phyloP scores from a whole-genome alignment of 768 basidiomycete species.

The Agaricus sinodeliciosus region DNA sequence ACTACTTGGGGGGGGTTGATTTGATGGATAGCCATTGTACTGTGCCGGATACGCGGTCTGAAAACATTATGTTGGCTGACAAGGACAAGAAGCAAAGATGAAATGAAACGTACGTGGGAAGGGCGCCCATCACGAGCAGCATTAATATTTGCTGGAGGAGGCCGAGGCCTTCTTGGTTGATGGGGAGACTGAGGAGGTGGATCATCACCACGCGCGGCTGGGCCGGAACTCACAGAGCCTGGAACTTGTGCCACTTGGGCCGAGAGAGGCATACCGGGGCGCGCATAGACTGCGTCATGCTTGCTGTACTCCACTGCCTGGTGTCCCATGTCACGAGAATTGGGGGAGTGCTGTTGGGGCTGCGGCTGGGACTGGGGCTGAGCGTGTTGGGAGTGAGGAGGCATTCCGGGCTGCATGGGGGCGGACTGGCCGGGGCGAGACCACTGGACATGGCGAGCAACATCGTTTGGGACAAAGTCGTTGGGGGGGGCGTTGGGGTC shows the following conservation, averaged over 20 bases:
- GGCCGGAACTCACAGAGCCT: slow-evolving; percentile 27
- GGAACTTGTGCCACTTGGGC: slow-evolving; percentile 35
- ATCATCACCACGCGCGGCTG: slow-evolving; percentile 30
- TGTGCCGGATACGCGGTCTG: slow-evolving; percentile 27
- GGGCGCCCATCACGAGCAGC: slow-evolving; percentile 40
- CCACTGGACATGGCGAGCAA: slow-evolving; percentile 32
- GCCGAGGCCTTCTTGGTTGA: slow-evolving; percentile 38
- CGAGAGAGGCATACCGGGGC: slow-evolving; percentile 39
- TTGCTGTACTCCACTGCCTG: slow-evolving; percentile 38
- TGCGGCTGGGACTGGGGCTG: slow-evolving; percentile 22
- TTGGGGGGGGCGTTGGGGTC: slow-evolving; percentile 13
- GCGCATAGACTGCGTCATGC: slow-evolving; percentile 42
- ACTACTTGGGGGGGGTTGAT: slow-evolving; percentile 28
- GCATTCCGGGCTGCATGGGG: slow-evolving; percentile 10
- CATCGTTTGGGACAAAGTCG: slow-evolving; percentile 20
- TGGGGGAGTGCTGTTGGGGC: slow-evolving; percentile 41
- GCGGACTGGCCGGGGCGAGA: slow-evolving; percentile 18
- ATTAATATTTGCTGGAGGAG: slow-evolving; percentile 26
- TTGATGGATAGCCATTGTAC: slow-evolving; percentile 30
- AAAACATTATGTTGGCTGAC: not conserved
- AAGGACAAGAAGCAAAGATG: not conserved
- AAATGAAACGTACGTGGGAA: slow-evolving; percentile 38
- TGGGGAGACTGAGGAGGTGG: slow-evolving; percentile 25
- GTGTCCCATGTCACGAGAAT: slow-evolving; percentile 29
- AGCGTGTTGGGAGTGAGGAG: slow-evolving; percentile 21